Conservation (phyloP, 2,329 filamentous ascomycete species). For the Aspergillus vadensis region DNA sequence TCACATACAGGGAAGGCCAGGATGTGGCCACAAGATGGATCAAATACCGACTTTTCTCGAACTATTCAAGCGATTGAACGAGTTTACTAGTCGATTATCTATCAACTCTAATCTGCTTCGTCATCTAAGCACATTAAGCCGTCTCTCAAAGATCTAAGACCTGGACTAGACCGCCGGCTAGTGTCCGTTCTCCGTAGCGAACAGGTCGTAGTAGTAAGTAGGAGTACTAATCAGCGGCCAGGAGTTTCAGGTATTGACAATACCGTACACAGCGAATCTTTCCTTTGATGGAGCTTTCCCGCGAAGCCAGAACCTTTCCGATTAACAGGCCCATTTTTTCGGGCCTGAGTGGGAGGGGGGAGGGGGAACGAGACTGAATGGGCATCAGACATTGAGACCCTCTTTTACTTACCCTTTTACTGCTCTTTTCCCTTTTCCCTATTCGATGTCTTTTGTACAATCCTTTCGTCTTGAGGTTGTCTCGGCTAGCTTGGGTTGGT, state of each 20-base stretch:
- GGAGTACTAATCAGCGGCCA: neutral
- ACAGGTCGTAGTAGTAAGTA: neutral
- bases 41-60: neutral
- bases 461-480: neutral
- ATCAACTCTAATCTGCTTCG: neutral
- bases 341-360: neutral
- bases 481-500: no score
- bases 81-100: neutral
- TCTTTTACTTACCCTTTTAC: neutral
- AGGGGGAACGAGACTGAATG: neutral
- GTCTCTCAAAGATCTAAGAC: neutral
- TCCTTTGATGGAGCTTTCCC: neutral
- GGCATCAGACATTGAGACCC: neutral
- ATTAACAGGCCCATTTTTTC: neutral
- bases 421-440: neutral
- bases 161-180: slow-evolving; percentile 1
- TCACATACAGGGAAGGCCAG: neutral
- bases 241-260: neutral
- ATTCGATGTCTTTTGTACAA: neutral
- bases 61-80: neutral
- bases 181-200: neutral
- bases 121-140: neutral
- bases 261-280: slow-evolving; percentile 1
- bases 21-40: neutral
- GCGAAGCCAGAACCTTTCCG: neutral